Evolutionary conservation across 768 basidiomycete species (phyloP), one percentile per base, ranked within the genome.

Genomic region (Punctularia strigosozonata): DNA sequence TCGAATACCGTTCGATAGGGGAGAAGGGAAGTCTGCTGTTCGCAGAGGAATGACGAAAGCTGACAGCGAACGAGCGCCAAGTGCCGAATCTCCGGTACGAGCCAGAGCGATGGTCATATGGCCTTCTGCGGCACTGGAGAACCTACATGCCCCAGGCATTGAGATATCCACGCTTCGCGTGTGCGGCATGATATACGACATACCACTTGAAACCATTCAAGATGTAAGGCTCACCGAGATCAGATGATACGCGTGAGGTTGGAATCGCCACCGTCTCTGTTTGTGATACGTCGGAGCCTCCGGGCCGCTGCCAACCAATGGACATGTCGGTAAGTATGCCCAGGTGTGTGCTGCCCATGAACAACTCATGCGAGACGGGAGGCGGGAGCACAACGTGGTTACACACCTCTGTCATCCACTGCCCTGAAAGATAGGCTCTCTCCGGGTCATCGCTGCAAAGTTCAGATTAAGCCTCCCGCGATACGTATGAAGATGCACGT

Each of bases 331-430:
- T 13, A 24, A 7, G 45, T 45, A 13, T 50, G 46, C 12, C 48
- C 51, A 5, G 43, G 37, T 5, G 43, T 42, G 14, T 17, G 43
- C 23, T 43, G 47, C 45, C n/a, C n/a, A n/a, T n/a, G n/a, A n/a
- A n/a, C n/a, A n/a, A n/a, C n/a, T n/a, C n/a, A n/a, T n/a, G n/a
- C n/a, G n/a, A n/a, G n/a, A n/a, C n/a, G n/a, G n/a, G n/a, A n/a
- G n/a, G n/a, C n/a, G n/a, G n/a, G n/a, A n/a, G n/a, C n/a, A n/a
- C 13, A 10, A 14, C 6, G 10, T 19, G 26, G 24, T 4, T 4
- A 43, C 54, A 4, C 42, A 69, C 80, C 60, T 85, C 81, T 3
- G 83, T 85, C 83, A 83, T 84, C 82, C 82, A 87, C 56, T 87
- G 84, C 0, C 84, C 84, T 7, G 81, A 72, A 4, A 77, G 82